Conservation (phyloP, 2,329 filamentous ascomycete genomes). For the Verticillium dahliae region DNA sequence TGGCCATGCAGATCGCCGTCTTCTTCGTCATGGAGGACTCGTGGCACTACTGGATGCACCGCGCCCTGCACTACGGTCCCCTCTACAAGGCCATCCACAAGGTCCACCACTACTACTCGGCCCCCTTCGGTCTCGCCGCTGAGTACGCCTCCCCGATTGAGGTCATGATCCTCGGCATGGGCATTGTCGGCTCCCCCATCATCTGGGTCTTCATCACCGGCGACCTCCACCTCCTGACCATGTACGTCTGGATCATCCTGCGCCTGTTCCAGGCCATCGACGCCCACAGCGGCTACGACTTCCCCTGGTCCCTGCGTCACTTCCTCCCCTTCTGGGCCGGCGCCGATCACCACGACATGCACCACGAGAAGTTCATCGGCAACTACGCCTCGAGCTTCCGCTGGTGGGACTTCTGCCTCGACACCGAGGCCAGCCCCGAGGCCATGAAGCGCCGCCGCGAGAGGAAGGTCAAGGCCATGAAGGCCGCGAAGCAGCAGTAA, state of each 20-base stretch:
- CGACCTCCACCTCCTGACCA: conserved; percentile 90
- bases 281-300: conserved; percentile 95
- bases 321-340: conserved; percentile 98
- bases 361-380: conserved; percentile 97
- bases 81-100: conserved; percentile 98
- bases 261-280: conserved; percentile 97
- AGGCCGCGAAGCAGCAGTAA: conserved; percentile 64
- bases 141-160: conserved; percentile 98
- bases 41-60: conserved; percentile 98
- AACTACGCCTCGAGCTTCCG: conserved; percentile 98
- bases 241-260: conserved; percentile 93
- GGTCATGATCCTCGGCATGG: conserved; percentile 87
- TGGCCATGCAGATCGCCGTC: conserved; percentile 83
- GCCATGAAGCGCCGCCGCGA: conserved; percentile 79
- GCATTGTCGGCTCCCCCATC: conserved; percentile 76
- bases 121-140: conserved; percentile 90
- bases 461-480: conserved; percentile 61
- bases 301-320: conserved; percentile 94
- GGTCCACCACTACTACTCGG: conserved; percentile 98
- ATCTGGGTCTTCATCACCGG: conserved; percentile 76
- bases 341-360: conserved; percentile 90
- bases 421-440: conserved; percentile 88
- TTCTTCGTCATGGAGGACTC: conserved; percentile 96
- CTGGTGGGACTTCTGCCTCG: conserved; percentile 95
- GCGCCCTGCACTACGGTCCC: conserved; percentile 85